A percentile compares a stretch with the other conserved stretches of the same genome.
These are phyloP conservation scores for Coniferiporia weirii DNA, from an alignment of 1,284 basidiomycete species.

Conservation along the genomic window DNA sequence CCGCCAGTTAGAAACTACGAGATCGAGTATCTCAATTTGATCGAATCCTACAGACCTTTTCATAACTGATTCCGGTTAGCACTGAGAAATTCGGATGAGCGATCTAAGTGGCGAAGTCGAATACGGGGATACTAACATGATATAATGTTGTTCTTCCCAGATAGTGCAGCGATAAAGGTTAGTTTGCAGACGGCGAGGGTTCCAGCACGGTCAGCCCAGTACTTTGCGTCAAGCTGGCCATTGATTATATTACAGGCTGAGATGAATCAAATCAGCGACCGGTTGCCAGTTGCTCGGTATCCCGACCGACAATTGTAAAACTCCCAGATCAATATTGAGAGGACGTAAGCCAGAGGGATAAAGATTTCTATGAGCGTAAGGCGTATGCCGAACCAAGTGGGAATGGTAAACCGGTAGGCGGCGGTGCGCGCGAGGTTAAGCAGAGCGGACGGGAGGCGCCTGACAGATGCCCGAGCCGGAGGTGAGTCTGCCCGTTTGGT, in stretches of 20 bases:
- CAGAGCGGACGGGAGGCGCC: not conserved
- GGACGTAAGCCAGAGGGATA: not conserved
- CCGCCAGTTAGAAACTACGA: constrained; percentile 27
- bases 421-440: not conserved
- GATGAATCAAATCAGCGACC: not conserved
- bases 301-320: not conserved
- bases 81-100: constrained; percentile 22
- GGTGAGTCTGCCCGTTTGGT: too few species aligned
- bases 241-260: not conserved
- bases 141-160: constrained; percentile 43
- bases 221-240: not conserved
- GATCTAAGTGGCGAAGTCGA: not conserved
- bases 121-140: constrained; percentile 26
- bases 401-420: not conserved
- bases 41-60: constrained; percentile 27
- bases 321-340: not conserved
- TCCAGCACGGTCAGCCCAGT: constrained; percentile 30
- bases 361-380: not conserved
- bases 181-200: constrained; percentile 38
- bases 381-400: not conserved
- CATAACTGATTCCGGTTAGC: constrained; percentile 40
- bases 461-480: too few species aligned
- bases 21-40: not conserved
- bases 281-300: not conserved
- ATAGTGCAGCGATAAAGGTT: constrained; percentile 40